Percentiles rank a stretch among this genome's conserved stretches.
Conservation (phyloP, 441 rosid species). For the Jatropha multifida region DNA sequence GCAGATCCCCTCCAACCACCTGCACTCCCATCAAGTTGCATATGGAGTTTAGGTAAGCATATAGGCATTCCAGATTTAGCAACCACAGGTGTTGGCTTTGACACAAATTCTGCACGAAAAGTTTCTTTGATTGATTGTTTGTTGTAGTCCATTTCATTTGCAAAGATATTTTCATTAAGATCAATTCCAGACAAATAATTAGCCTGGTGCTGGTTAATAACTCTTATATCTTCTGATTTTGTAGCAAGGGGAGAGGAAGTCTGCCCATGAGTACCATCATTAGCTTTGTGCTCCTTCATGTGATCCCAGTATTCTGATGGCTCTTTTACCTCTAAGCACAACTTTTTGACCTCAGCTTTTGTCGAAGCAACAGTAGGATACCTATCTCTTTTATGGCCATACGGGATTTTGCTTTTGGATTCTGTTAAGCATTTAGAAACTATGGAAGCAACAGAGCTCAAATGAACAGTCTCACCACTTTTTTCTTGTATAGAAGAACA, state of each 20-base stretch:
- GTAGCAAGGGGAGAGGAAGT: neutral
- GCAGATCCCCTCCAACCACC: slow-evolving; percentile 18
- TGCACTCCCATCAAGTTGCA: slow-evolving; percentile 6
- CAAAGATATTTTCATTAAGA: slow-evolving; percentile 7
- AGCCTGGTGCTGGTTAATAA: neutral
- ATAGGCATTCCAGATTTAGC: slow-evolving; percentile 12
- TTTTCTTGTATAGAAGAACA: slow-evolving; percentile 4
- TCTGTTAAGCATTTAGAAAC: slow-evolving; percentile 5
- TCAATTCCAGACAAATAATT: neutral
- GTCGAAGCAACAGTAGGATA: neutral
- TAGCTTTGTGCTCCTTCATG: neutral
- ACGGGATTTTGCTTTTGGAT: neutral
- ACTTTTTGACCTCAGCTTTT: neutral
- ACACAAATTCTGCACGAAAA: slow-evolving; percentile 3
- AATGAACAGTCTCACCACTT: slow-evolving; percentile 8
- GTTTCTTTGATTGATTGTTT: neutral
- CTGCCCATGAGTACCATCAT: slow-evolving; percentile 1
- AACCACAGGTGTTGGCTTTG: slow-evolving; percentile 14
- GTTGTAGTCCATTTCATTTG: neutral
- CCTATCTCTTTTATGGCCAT: neutral
- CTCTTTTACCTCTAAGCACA: slow-evolving; percentile 9
- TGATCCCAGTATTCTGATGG: neutral
- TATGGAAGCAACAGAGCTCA: slow-evolving; percentile 10
- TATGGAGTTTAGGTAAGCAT: slow-evolving; percentile 6
- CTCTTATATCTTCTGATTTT: slow-evolving; percentile 1